Base-by-base conservation (phyloP, 305 asterid genomes). In the Fraxinus baroniana region DNA sequence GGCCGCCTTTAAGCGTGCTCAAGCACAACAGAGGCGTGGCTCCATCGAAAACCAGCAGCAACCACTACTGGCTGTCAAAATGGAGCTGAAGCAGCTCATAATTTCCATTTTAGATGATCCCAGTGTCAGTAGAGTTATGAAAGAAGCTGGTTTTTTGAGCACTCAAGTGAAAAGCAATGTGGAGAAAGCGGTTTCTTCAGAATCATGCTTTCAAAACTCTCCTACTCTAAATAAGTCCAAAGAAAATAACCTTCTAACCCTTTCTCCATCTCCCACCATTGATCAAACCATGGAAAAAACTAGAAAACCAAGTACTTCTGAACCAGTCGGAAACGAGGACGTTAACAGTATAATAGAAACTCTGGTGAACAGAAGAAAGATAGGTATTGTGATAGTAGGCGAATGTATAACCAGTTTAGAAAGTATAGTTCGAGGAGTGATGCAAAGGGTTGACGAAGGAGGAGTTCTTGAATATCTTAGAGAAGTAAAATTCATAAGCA, bases 51-150 rank as follows among this genome's bases (percentile, higher is more conserved):
- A 81, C 82, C 98, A 93, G 78, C 97, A 90, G 75, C 97, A 87
- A 75, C 89, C 96, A 1, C 80, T 94, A 33, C 77, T 93, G 24
- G 89, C 95, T 7, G 93, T 90, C 0, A 93, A 92, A 74, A 89
- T 96, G 79, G 99, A 96, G 88, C 85, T 96, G 39, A 92, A 94
- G 71, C 97, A 92, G 90, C 97, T 96, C 26, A 86, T 96, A 37
- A 81, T 96, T 3, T 94, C 99, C 18, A 96, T 96, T 8, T 18
- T 96, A 5, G 98, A 96, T 81, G 99, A 96, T 57, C 99, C 99
- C 7, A 93, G 98, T 83, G 99, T 96, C 0, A 96, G 99, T 79
- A 87, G 99, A 76, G 99, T 94, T 74, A 96, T 96, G 99, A 86
- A 92, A 41, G 99, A 96, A 76, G 99, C 99, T n/a, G 93, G 99